Evolutionary conservation across 306 rosid species (phyloP), one percentile per base, ranked within the genome.

Genomic region (Begonia masoniana): DNA sequence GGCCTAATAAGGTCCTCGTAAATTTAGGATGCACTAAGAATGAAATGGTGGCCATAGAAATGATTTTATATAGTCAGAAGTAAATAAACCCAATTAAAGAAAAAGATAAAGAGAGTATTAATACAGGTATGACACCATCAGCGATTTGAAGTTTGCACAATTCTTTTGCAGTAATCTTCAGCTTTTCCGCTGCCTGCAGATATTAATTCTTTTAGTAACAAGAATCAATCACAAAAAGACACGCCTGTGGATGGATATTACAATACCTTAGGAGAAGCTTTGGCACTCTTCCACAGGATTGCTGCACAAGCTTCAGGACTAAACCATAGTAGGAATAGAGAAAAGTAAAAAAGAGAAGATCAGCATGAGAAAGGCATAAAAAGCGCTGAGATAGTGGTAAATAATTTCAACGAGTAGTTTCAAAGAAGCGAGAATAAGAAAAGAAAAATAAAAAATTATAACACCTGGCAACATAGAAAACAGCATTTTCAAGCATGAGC

Each of bases 251-350:
- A 55, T 47, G 42, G 23, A 59, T 55, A 12, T 52, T 7, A 21
- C 51, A 58, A 35, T 51, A 86, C 99, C 99, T 75, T 59, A 41
- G 99, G 96, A 67, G 99, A 55, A 56, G 88, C 96, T 81, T 83
- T 91, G 36, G 96, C 61, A 68, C 12, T 77, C 84, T 86, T 91
- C 88, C 88, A 91, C 79, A 91, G 78, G 84, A 91, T 91, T 46
- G 96, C 97, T 46, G 96, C 97, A 70, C 96, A 81, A 52, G 96
- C 97, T 70, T 91, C 99, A 6, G 99, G 99, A 70, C 99, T 91
- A 56, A 41, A 78, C 61, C 68, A 58, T 19, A 62, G 55, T 9
- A 76, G 59, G 62, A 68, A 72, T 52, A 62, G 65, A 65, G 73
- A 57, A 51, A 74, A 72, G 58, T 53, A 51, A 46, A 67, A 58